A percentile compares a stretch with the other conserved stretches of the same genome.
Evolutionary conservation across 1,284 basidiomycete species (phyloP).

Genomic region (Trichosporon ovoides): DNA sequence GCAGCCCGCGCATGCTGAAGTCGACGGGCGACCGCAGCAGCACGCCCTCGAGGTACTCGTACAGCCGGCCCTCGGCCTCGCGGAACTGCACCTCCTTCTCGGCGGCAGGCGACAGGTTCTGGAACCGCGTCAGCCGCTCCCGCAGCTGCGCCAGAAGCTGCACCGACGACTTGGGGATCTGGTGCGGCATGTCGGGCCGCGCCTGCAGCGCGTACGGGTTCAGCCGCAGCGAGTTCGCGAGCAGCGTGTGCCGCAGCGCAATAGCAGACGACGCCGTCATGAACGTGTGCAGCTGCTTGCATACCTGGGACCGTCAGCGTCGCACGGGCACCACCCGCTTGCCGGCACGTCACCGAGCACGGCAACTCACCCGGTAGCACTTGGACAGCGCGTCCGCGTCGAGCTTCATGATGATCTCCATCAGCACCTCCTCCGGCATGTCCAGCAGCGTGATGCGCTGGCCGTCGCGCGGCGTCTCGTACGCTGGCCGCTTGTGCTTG

Average conservation of each 20-base stretch:
- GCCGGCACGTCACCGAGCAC: no score
- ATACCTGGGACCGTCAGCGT: slow-evolving; percentile 8
- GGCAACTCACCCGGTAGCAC: slow-evolving; percentile 5
- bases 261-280: slow-evolving; percentile 33
- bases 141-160: slow-evolving; percentile 35
- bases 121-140: slow-evolving; percentile 39
- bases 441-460: not conserved
- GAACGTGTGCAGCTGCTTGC: slow-evolving; percentile 13
- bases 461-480: not conserved
- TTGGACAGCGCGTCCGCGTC: slow-evolving; percentile 1
- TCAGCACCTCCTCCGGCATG: slow-evolving; percentile 4
- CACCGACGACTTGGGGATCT: slow-evolving; percentile 47
- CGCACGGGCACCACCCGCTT: no score
- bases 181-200: slow-evolving; percentile 18
- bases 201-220: slow-evolving; percentile 47
- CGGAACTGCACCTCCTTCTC: slow-evolving; percentile 25
- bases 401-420: slow-evolving; percentile 5
- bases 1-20: slow-evolving; percentile 22
- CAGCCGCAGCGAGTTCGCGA: slow-evolving; percentile 68
- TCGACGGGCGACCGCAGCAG: slow-evolving; percentile 28
- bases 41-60: slow-evolving; percentile 47
- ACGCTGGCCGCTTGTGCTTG: not conserved
- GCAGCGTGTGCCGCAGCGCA: slow-evolving; percentile 71
- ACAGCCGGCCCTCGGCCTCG: slow-evolving; percentile 40
- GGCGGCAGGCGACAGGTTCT: slow-evolving; percentile 30